Evolutionary conservation across 2,329 filamentous ascomycete species (phyloP).

Genomic region (Ophiocordyceps unilateralis): DNA sequence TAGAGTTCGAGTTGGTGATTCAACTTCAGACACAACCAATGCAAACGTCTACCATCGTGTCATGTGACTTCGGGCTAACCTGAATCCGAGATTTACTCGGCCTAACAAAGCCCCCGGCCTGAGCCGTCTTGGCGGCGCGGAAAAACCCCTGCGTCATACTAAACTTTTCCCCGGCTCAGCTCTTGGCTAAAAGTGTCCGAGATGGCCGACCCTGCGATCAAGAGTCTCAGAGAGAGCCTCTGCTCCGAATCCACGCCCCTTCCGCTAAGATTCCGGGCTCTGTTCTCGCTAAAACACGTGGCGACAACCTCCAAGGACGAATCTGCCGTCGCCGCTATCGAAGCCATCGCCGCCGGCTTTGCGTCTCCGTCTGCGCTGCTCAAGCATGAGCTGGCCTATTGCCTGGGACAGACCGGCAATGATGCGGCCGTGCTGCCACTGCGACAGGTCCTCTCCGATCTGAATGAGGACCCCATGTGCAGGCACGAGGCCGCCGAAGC

Average conservation of each 20-base stretch:
- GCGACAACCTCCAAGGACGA: conserved; percentile 53
- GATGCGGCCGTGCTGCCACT: conserved; percentile 56
- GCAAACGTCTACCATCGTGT: too few relatives aligned
- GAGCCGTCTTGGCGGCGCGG: too few relatives aligned
- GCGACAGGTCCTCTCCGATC: conserved; percentile 55
- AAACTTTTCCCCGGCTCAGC: not conserved
- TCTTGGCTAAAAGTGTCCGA: not conserved
- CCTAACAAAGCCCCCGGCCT: too few relatives aligned
- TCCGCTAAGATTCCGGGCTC: conserved; percentile 78
- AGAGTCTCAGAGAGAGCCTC: conserved; percentile 55
- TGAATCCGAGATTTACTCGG: too few relatives aligned
- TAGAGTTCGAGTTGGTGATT: too few relatives aligned
- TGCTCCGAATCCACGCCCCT: conserved; percentile 68
- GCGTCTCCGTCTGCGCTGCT: conserved; percentile 70
- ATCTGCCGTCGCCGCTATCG: conserved; percentile 34
- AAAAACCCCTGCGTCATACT: too few relatives aligned
- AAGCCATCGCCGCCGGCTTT: conserved; percentile 80
- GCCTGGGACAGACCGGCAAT: conserved; percentile 79
- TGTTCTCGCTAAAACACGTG: conserved; percentile 94
- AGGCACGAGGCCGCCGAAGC: conserved; percentile 94
- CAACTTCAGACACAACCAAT: too few relatives aligned
- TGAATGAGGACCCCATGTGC: conserved; percentile 83
- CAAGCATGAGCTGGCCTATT: conserved; percentile 96
- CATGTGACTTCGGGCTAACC: too few relatives aligned
- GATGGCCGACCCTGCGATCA: conserved; percentile 28